phyloP scores from a whole-genome alignment of 768 basidiomycete species.

The Lentinula lateritia region DNA sequence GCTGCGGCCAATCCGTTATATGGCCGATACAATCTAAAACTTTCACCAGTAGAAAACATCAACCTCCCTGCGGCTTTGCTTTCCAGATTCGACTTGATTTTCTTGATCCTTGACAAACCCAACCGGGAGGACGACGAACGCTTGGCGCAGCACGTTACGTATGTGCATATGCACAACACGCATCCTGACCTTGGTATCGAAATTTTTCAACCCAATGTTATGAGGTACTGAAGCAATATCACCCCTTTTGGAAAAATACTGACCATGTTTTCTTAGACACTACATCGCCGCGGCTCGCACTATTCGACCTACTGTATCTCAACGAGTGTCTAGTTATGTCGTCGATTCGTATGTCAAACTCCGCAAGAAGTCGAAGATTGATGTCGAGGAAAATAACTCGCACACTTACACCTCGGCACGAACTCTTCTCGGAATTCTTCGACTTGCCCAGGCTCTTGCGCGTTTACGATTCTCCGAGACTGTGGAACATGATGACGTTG shows the following conservation, averaged over 20 bases:
- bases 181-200: constrained; percentile 86
- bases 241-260: background rate
- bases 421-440: constrained; percentile 90
- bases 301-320: constrained; percentile 86
- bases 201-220: constrained; percentile 77
- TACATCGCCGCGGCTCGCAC: constrained; percentile 92
- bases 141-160: constrained; percentile 93
- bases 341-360: constrained; percentile 95
- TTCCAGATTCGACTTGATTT: constrained; percentile 94
- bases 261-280: constrained; percentile 46
- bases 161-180: constrained; percentile 93
- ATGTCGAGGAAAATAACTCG: constrained; percentile 80
- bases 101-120: constrained; percentile 96
- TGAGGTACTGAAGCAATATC: constrained; percentile 55
- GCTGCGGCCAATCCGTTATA: constrained; percentile 98
- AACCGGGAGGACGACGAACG: constrained; percentile 93
- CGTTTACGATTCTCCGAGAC: constrained; percentile 79
- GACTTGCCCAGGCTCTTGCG: constrained; percentile 91
- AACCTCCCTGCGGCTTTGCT: constrained; percentile 95
- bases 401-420: constrained; percentile 96
- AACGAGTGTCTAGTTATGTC: constrained; percentile 84
- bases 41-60: constrained; percentile 98
- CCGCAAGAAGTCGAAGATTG: constrained; percentile 88
- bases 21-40: constrained; percentile 95
- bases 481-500: constrained; percentile 85